Percentiles rank a stretch among this genome's conserved stretches.
These are phyloP conservation scores for Eutrema yunnanense DNA, from an alignment of 345 rosid species.

Conservation along the genomic window DNA sequence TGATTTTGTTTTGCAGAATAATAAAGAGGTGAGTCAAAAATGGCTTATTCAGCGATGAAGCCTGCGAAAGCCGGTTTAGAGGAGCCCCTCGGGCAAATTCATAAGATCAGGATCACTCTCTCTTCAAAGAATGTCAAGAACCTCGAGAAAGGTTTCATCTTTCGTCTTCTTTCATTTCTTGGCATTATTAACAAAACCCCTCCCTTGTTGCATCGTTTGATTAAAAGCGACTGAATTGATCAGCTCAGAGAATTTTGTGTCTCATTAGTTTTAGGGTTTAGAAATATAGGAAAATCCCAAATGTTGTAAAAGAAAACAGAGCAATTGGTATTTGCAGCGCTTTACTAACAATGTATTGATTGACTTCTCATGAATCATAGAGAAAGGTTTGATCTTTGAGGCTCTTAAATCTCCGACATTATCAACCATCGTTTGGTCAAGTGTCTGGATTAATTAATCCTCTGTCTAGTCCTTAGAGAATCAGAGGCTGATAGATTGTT, in stretches of 20 bases:
- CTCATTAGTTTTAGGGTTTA: background rate
- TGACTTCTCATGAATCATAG: background rate
- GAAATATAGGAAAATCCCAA: background rate
- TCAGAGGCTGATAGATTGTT: no score
- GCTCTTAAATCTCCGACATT: no score
- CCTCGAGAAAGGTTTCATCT: conserved; percentile 53
- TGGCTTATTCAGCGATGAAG: conserved; percentile 48
- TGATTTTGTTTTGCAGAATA: background rate
- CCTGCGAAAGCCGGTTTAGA: conserved; percentile 54
- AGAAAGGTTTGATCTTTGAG: background rate
- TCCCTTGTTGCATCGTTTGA: background rate
- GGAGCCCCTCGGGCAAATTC: conserved; percentile 57
- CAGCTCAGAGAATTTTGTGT: background rate
- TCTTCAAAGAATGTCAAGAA: conserved; percentile 73
- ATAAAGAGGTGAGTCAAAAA: background rate
- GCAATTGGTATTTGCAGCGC: background rate
- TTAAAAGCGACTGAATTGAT: background rate
- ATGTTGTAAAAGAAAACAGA: background rate
- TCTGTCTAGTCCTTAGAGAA: no score
- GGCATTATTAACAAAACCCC: background rate
- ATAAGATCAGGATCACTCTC: conserved; percentile 73
- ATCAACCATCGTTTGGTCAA: no score
- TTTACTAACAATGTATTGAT: no score
- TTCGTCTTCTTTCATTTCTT: no score
- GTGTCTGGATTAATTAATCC: no score